Evolutionary conservation across 768 basidiomycete species (phyloP), one percentile per base, ranked within the genome.

Genomic region (Agrocybe chaxingu): DNA sequence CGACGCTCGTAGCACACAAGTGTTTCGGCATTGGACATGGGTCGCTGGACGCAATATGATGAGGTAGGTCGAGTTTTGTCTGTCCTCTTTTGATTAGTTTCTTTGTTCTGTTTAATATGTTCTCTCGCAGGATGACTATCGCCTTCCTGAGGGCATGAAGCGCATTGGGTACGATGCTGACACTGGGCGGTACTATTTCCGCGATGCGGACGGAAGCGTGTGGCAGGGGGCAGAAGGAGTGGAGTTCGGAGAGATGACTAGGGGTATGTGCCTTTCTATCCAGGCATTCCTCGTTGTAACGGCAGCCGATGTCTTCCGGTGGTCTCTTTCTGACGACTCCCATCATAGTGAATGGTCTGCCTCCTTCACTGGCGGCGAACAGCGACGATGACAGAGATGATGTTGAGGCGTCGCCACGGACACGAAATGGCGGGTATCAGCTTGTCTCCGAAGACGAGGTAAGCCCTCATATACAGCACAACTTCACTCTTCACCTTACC

Each of bases 131-230:
- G 79, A 81, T 57, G 73, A 72, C 44, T 69, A 74, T 62, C 74
- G 78, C 33, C 67, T 81, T 6, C 79, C 80, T 9, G 76, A 75
- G 51, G 80, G 80, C 45, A 77, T 81, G 78, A 70, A 80, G 53
- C 81, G 89, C 32, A 79, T 87, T 50, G 89, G 87, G 8, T 91
- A 90, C 61, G 89, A 92, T 66, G 70, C 83, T 3, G 89, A 91
- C 69, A 74, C 76, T 1, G 77, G 79, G 43, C 70, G 76, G 42
- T 89, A 90, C 70, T 75, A 77, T 61, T 91, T 84, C 68, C 75
- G 75, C 19, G 81, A 82, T 63, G 41, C 55, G 10, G 75, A 74
- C 42, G 86, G 87, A 8, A 67, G 62, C 66, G 54, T 82, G 60
- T 84, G 82, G 81, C 64, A 69, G 45, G 72, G 80, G n/a, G 67